A percentile compares a stretch with the other conserved stretches of the same genome.
Evolutionary conservation across 208 protist genomes (phyloP).

Genomic region (Leishmania tropica): DNA sequence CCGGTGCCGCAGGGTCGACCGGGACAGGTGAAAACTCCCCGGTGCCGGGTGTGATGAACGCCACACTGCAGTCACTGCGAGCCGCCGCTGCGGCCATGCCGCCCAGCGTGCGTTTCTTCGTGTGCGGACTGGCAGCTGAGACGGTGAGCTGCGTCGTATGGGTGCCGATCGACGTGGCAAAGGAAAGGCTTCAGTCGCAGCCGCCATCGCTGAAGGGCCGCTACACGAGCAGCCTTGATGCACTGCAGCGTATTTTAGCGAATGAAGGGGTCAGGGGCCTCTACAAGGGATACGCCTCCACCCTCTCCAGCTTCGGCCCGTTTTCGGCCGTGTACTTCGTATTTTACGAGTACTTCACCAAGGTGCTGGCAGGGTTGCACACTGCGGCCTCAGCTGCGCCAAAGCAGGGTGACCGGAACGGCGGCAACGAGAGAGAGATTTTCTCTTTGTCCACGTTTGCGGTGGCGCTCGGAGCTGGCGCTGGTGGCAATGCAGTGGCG

Average conservation of each 20-base stretch:
- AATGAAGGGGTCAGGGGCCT: slow-evolving; percentile 74
- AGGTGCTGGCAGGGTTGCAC: slow-evolving; percentile 19
- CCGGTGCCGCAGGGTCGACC: neutral
- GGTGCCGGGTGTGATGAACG: neutral
- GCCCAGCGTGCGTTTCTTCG: slow-evolving; percentile 48
- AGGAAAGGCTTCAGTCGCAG: slow-evolving; percentile 88
- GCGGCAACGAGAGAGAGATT: neutral
- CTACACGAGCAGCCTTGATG: slow-evolving; percentile 70
- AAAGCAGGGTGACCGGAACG: neutral
- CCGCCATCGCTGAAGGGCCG: slow-evolving; percentile 49
- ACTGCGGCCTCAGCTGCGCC: neutral
- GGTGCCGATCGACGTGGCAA: slow-evolving; percentile 89
- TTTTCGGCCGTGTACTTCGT: slow-evolving; percentile 92
- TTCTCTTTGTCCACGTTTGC: slow-evolving; percentile 29
- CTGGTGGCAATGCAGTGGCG: slow-evolving; percentile 57
- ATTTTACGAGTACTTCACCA: slow-evolving; percentile 71
- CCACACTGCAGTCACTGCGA: slow-evolving; percentile 2
- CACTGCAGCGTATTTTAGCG: slow-evolving; percentile 53
- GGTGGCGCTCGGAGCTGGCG: slow-evolving; percentile 59
- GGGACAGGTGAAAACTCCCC: neutral
- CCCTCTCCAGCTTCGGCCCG: slow-evolving; percentile 85
- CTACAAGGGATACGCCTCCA: slow-evolving; percentile 89
- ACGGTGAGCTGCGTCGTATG: slow-evolving; percentile 84
- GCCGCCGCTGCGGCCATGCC: slow-evolving; percentile 15
- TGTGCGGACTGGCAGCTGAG: slow-evolving; percentile 76